Evolutionary conservation across 2,329 filamentous ascomycete genomes (phyloP).

Genomic region (Apiospora phragmitis): DNA sequence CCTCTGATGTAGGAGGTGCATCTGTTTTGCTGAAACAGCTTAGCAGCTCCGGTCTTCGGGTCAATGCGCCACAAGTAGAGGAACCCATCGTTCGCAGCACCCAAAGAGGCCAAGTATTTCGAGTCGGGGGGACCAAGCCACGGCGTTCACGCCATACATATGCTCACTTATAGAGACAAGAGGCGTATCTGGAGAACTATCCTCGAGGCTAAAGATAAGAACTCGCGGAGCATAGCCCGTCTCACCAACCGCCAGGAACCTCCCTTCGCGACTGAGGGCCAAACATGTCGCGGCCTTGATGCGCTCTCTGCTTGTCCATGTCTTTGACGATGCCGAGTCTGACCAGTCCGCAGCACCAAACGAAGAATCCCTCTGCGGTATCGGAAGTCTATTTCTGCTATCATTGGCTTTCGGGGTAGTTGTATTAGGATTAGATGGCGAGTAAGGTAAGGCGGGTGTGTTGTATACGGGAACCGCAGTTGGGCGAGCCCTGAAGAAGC

Average conservation of each 20-base stretch:
- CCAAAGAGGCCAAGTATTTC: constrained; percentile 83
- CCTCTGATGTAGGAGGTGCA: constrained; percentile 84
- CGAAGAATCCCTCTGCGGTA: constrained; percentile 48
- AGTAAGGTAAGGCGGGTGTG: constrained; percentile 51
- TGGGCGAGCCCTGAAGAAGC: constrained; percentile 88
- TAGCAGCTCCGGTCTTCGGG: constrained; percentile 76
- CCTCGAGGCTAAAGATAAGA: constrained; percentile 82
- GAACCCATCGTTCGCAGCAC: constrained; percentile 88
- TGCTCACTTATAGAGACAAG: constrained; percentile 87
- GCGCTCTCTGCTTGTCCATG: constrained; percentile 85
- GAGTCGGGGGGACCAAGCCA: constrained; percentile 89
- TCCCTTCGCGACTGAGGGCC: constrained; percentile 82
- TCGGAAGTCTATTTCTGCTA: constrained; percentile 57
- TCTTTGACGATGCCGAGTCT: constrained; percentile 67
- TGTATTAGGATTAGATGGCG: constrained; percentile 51
- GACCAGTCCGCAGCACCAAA: constrained; percentile 51
- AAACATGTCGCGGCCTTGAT: constrained; percentile 95
- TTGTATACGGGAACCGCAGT: constrained; percentile 68
- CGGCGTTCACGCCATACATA: constrained; percentile 81
- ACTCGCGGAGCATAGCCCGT: constrained; percentile 92
- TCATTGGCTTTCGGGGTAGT: constrained; percentile 64
- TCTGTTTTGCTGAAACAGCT: constrained; percentile 81
- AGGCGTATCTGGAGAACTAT: constrained; percentile 77
- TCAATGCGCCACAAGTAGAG: constrained; percentile 90
- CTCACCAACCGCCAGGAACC: constrained; percentile 89